A percentile compares a stretch with the other conserved stretches of the same genome.
These are phyloP conservation scores for Megacollybia platyphylla DNA, from an alignment of 1,284 basidiomycete genomes.

Conservation along the genomic window DNA sequence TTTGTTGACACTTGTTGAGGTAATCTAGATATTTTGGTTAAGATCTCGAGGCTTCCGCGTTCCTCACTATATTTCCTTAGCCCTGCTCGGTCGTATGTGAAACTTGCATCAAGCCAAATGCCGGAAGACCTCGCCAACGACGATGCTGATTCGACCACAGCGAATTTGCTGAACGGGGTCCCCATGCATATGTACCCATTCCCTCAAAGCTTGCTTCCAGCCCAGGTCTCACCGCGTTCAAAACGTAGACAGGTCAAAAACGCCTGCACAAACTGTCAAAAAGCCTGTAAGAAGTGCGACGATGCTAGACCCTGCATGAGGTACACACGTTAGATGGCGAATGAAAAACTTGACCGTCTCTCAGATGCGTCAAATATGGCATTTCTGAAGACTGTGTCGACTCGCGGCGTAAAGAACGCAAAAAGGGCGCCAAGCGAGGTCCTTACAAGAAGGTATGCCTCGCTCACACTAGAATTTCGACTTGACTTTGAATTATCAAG, in stretches of 20 bases:
- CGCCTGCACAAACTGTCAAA: constrained; percentile 81
- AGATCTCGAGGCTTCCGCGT: background rate
- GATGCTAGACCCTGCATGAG: constrained; percentile 61
- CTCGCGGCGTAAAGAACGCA: constrained; percentile 74
- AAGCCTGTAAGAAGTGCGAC: constrained; percentile 86
- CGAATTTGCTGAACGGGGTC: constrained; percentile 5
- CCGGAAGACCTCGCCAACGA: background rate
- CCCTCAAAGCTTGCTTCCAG: constrained; percentile 15
- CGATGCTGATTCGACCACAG: constrained; percentile 1
- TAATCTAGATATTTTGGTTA: background rate
- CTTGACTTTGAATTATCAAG: constrained; percentile 17
- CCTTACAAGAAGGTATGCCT: constrained; percentile 61
- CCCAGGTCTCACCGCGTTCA: constrained; percentile 34
- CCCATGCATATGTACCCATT: constrained; percentile 7
- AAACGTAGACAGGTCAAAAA: constrained; percentile 87
- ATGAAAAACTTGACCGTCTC: constrained; percentile 10
- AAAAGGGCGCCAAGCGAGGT: constrained; percentile 77
- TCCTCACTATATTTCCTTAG: background rate
- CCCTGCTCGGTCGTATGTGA: constrained; percentile 1
- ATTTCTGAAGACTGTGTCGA: constrained; percentile 70
- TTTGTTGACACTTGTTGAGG: background rate
- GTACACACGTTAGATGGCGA: too few relatives aligned
- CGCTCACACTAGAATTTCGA: too few relatives aligned
- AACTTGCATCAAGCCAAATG: background rate
- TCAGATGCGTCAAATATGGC: constrained; percentile 79